Evolutionary conservation across 345 rosid genomes (phyloP), one percentile per base, ranked within the genome.

Genomic region (Erodium maritimum): DNA sequence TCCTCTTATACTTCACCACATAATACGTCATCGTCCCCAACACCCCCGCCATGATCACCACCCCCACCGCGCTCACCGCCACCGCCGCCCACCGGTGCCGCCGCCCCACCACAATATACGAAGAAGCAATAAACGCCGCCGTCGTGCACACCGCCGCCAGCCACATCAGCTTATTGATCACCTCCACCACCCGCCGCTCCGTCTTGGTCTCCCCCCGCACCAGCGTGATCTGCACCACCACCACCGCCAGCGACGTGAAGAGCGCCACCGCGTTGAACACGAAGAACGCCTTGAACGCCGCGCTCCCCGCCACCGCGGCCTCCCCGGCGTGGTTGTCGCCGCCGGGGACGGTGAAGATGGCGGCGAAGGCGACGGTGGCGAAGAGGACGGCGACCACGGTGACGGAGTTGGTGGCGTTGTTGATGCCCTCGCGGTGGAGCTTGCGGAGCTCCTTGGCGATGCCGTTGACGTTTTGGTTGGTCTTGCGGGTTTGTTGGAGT

Each of bases 351-450:
- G 74, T 70, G 65, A 70, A 70, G 22, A 70, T 65, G 33, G 74
- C 74, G 2, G 70, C 69, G 18, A 70, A 70, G 57, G 74, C 74
- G n/a, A 70, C 69, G 5, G 69, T 66, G 5, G 69, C 69, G 50
- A 70, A 65, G 46, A 70, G 66, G 54, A 65, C 69, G 3, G 74
- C 74, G 24, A 66, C 74, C 55, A 65, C 66, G 5, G 69, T 70
- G 20, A 70, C 70, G 11, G 70, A 65, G 62, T 65, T 65, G 19
- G 69, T 57, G 25, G 69, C 69, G 16, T 65, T 66, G 53, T 65
- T 65, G 69, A 65, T 57, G 17, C 70, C 74, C 19, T 61, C 70
- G 13, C 74, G 52, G 61, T 67, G 71, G 9, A 67, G 71, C 53
- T 51, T 61, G 52, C 71, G 56, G 11, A 67, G 67, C 53, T 67